phyloP scores from a whole-genome alignment of 2,329 filamentous ascomycete species.

The Samsoniella hepiali region DNA sequence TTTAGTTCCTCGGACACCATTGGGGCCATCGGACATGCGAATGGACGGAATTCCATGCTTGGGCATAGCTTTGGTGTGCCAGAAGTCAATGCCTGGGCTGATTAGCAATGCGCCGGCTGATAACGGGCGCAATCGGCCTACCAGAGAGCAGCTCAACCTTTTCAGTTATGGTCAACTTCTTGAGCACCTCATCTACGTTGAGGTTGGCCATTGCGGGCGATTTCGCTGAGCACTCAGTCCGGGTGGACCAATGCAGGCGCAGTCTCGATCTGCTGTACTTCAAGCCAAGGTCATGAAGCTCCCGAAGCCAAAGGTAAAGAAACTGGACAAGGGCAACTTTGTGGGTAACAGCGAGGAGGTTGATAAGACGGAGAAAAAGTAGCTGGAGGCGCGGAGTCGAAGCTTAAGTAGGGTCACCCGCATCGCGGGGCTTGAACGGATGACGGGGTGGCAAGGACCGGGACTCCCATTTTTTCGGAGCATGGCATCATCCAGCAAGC shows the following conservation, averaged over 20 bases:
- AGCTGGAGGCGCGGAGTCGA: neutral
- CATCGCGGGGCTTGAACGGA: constrained; percentile 3
- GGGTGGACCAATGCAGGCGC: neutral
- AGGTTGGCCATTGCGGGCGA: constrained; percentile 45
- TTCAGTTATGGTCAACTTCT: constrained; percentile 50
- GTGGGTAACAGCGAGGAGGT: neutral
- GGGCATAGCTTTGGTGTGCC: constrained; percentile 62
- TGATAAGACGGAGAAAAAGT: neutral
- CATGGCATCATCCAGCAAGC: neutral
- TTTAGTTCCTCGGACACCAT: constrained; percentile 64
- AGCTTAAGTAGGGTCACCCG: constrained; percentile 15
- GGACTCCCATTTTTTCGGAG: neutral
- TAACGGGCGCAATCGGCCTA: constrained; percentile 24
- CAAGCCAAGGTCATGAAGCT: neutral
- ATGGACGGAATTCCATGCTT: constrained; percentile 61
- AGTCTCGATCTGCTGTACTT: neutral
- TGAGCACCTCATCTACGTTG: constrained; percentile 51
- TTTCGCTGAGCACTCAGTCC: neutral
- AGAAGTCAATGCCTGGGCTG: constrained; percentile 59
- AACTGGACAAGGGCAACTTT: neutral
- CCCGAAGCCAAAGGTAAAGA: neutral
- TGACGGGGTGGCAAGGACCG: neutral
- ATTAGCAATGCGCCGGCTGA: neutral
- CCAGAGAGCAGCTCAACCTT: constrained; percentile 53
- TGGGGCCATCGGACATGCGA: constrained; percentile 65